phyloP scores from a whole-genome alignment of 257 asterid genomes.

The Fraxinus americana region DNA sequence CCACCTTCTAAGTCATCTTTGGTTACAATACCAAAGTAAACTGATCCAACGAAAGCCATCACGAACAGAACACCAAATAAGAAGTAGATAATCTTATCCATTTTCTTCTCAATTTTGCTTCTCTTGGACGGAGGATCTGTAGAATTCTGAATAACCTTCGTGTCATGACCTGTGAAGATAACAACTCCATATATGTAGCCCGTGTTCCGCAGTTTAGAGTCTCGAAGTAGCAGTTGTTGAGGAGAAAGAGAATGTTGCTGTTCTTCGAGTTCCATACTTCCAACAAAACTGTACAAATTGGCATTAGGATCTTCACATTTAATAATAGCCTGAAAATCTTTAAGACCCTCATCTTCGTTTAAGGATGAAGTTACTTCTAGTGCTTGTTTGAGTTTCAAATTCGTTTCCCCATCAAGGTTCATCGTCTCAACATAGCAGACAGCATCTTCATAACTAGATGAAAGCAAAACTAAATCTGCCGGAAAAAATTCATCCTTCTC shows the following conservation, averaged over 20 bases:
- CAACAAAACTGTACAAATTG: slow-evolving; percentile 71
- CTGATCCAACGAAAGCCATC: slow-evolving; percentile 65
- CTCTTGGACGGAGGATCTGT: slow-evolving; percentile 92
- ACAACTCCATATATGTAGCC: slow-evolving; percentile 82
- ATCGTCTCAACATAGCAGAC: slow-evolving; percentile 93
- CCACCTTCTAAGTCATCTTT: slow-evolving; percentile 56
- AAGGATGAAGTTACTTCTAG: slow-evolving; percentile 64
- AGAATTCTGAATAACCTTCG: slow-evolving; percentile 89
- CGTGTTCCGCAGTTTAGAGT: slow-evolving; percentile 80
- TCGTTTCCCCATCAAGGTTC: slow-evolving; percentile 96
- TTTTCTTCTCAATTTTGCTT: slow-evolving; percentile 82
- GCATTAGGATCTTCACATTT: slow-evolving; percentile 97
- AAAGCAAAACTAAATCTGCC: slow-evolving; percentile 80
- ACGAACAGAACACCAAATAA: slow-evolving; percentile 66
- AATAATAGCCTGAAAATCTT: slow-evolving; percentile 60
- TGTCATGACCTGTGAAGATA: slow-evolving; percentile 87
- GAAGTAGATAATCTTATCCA: slow-evolving; percentile 83
- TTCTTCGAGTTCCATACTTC: slow-evolving; percentile 68
- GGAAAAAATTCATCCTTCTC: slow-evolving; percentile 90
- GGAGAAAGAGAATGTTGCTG: slow-evolving; percentile 76
- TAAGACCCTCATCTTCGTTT: slow-evolving; percentile 45
- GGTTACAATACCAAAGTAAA: slow-evolving; percentile 75
- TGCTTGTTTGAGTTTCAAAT: slow-evolving; percentile 82
- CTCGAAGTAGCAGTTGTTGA: slow-evolving; percentile 80
- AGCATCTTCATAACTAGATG: slow-evolving; percentile 83